Percentiles rank a stretch among this genome's conserved stretches.
These are phyloP conservation scores for Talaromyces nanjingensis DNA, from an alignment of 495 filamentous ascomycete genomes.

Conservation along the genomic window DNA sequence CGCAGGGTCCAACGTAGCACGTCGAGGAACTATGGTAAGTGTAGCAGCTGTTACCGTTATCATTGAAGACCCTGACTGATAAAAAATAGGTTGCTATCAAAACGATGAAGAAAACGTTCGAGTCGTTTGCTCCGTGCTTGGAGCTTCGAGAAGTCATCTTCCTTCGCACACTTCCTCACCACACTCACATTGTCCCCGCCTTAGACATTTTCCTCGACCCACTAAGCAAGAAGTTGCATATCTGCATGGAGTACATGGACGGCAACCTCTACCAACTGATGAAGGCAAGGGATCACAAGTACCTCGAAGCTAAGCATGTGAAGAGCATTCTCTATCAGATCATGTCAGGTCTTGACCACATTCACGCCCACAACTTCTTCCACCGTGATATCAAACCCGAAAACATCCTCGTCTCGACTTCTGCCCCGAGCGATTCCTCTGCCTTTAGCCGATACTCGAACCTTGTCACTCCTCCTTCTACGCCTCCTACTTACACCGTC, in stretches of 20 bases:
- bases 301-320: conserved; percentile 79
- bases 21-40: conserved; percentile 86
- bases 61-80: conserved; percentile 21
- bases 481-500: conserved; percentile 86
- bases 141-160: conserved; percentile 97
- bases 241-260: conserved; percentile 99
- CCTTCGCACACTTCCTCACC: conserved; percentile 75
- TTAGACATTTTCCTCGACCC: conserved; percentile 99
- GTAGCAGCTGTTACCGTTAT: background rate
- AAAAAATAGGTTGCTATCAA: conserved; percentile 87
- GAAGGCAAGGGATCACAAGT: conserved; percentile 95
- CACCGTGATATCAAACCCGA: conserved; percentile 99
- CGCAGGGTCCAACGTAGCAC: conserved; percentile 80
- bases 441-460: conserved; percentile 89
- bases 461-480: conserved; percentile 89
- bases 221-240: conserved; percentile 90
- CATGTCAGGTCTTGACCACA: conserved; percentile 89
- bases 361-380: conserved; percentile 96
- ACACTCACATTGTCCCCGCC: conserved; percentile 89
- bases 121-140: conserved; percentile 79
- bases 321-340: conserved; percentile 99
- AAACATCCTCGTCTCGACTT: conserved; percentile 96
- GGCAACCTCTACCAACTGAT: conserved; percentile 98
- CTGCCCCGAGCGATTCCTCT: conserved; percentile 67
- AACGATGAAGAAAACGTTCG: conserved; percentile 99